Conservation (phyloP, 1,139 yeast species). For the Yamadazyma epiphylla region DNA sequence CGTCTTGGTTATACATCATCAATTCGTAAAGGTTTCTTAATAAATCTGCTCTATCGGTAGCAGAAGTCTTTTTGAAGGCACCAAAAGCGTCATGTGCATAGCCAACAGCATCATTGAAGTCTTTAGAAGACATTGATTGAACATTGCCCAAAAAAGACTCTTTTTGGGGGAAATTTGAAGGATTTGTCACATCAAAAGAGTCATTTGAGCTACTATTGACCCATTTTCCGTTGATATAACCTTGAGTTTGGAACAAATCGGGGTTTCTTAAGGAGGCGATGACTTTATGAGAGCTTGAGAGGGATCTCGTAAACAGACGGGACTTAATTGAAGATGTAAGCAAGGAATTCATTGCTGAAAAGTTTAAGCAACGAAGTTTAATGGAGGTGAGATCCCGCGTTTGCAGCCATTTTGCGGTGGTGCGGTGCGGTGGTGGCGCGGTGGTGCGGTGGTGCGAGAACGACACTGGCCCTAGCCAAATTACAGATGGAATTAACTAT, state of each 20-base stretch:
- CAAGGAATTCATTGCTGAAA: too few species aligned
- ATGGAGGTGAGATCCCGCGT: constrained; percentile 2
- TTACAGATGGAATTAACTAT: too few species aligned
- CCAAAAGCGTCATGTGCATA: constrained; percentile 35
- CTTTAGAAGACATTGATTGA: constrained; percentile 29
- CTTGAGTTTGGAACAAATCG: constrained; percentile 25
- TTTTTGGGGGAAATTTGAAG: constrained; percentile 30
- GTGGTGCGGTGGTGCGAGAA: too few species aligned
- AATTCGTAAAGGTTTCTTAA: constrained; percentile 43
- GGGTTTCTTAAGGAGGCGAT: constrained; percentile 9
- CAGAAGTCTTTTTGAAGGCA: constrained; percentile 33
- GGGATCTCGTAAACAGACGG: background rate
- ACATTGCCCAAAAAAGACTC: constrained; percentile 35
- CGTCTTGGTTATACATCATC: constrained; percentile 64
- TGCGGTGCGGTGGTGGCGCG: too few species aligned
- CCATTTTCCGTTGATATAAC: constrained; percentile 46
- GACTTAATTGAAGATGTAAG: too few species aligned
- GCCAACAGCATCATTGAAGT: constrained; percentile 36
- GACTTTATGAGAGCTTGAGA: constrained; percentile 1
- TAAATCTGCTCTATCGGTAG: constrained; percentile 36
- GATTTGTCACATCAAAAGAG: constrained; percentile 43
- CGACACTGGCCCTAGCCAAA: too few species aligned
- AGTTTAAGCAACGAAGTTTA: too few species aligned
- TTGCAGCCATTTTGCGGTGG: too few species aligned
- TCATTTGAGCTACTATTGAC: constrained; percentile 19